Evolutionary conservation across 495 filamentous ascomycete genomes (phyloP).

Genomic region (Penicillium flavigenum): DNA sequence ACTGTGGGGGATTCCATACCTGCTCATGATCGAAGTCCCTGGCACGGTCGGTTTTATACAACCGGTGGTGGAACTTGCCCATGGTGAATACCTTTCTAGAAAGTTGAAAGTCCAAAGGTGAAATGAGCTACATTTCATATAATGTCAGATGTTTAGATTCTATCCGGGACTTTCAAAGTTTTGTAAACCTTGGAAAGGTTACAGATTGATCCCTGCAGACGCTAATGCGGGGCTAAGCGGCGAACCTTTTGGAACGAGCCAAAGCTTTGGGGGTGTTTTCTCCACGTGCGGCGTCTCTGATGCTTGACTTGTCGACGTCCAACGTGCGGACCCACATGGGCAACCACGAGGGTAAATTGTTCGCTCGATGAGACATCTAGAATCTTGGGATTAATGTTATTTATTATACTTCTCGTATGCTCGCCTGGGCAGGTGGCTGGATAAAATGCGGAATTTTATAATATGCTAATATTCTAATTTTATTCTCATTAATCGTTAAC

Average conservation of each 20-base stretch:
- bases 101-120: neutral
- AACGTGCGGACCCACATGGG: neutral
- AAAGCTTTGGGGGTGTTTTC: constrained; percentile 12
- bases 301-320: constrained; percentile 13
- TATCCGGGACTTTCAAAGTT: too few species aligned
- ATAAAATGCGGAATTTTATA: too few species aligned
- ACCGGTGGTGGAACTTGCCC: constrained; percentile 40
- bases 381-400: neutral
- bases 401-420: neutral
- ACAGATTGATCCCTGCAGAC: constrained; percentile 1
- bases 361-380: neutral
- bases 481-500: neutral
- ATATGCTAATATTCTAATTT: neutral
- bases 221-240: constrained; percentile 5
- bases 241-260: constrained; percentile 1
- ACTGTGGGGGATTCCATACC: constrained; percentile 20
- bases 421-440: neutral
- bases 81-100: constrained; percentile 19
- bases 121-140: constrained; percentile 1
- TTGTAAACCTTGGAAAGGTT: too few species aligned
- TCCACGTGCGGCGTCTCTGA: constrained; percentile 23
- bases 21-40: constrained; percentile 52
- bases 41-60: constrained; percentile 51
- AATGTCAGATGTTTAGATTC: neutral
- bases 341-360: neutral